phyloP scores from a whole-genome alignment of 495 filamentous ascomycete genomes.

The Neurospora sp. region DNA sequence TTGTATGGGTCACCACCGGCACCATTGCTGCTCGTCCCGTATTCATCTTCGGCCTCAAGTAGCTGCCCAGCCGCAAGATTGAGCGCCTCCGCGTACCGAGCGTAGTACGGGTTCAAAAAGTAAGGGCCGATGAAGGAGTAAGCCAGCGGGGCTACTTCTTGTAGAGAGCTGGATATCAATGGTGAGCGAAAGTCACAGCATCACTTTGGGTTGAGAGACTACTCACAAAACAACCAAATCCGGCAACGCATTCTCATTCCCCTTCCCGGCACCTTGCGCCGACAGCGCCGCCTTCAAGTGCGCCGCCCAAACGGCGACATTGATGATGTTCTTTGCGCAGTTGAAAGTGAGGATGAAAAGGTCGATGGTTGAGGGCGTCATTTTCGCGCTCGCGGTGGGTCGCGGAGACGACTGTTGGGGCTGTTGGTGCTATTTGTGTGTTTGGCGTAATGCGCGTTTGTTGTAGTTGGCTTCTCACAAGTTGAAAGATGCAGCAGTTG shows the following conservation, averaged over 20 bases:
- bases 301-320: conserved; percentile 52
- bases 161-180: conserved; percentile 46
- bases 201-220: neutral
- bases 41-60: conserved; percentile 5
- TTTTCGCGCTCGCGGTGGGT: conserved; percentile 1
- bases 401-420: neutral
- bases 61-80: conserved; percentile 45
- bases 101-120: conserved; percentile 65
- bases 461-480: neutral
- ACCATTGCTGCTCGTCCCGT: neutral
- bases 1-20: conserved; percentile 26
- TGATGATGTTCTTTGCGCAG: conserved; percentile 60
- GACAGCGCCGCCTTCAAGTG: conserved; percentile 64
- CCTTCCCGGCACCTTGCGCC: neutral
- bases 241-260: conserved; percentile 40
- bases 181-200: neutral
- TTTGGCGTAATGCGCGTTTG: neutral
- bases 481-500: neutral
- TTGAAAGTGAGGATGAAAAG: conserved; percentile 85
- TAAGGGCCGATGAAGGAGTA: conserved; percentile 81
- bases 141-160: conserved; percentile 80
- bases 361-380: conserved; percentile 29
- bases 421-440: neutral
- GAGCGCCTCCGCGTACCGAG: conserved; percentile 55
- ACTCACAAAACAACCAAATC: conserved; percentile 55